Evolutionary conservation across 805 yeast genomes (phyloP), one percentile per base, ranked within the genome.

Genomic region (Groenewaldozyma salmanticensis): DNA sequence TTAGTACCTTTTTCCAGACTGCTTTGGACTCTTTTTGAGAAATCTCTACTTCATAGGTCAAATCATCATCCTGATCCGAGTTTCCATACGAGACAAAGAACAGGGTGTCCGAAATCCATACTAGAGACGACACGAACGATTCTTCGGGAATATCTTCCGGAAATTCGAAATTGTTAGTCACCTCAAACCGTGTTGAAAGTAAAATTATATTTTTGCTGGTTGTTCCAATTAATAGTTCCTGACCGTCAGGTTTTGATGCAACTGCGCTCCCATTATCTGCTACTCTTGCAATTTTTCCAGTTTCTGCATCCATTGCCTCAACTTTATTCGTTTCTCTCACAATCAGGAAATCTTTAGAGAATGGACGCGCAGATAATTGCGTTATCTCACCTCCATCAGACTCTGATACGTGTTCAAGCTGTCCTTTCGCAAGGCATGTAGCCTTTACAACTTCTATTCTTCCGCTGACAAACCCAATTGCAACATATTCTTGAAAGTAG

Each of bases 71-170:
- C 29, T 42, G 45, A 1, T 50, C 57, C 2, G 52, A 44, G 2
- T 39, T 43, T 2, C 27, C 39, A n/a, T n/a, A n/a, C n/a, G n/a
- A n/a, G n/a, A n/a, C n/a, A n/a, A n/a, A n/a, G n/a, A n/a, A n/a
- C 2, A 37, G 22, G 11, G 33, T 18, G 5, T 50, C 34, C 43
- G 54, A 57, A n/a, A 52, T 27, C 55, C 61, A 53, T 4, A 37
- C 11, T 20, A 36, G 9, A 42, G 6, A 33, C n/a, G 35, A 31
- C 5, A 47, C 31, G 13, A 29, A 18, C 16, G 21, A 24, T 21
- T 29, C 44, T 17, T 21, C 7, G 19, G 37, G 13, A 4, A 35
- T 34, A 7, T 40, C 44, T 4, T 43, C 35, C 2, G 59, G 51
- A 7, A 9, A 9, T 24, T 24, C 29, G 7, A 24, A 24, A 7